Conservation (phyloP, 768 basidiomycete species). For the Paxillus rubicundulus region DNA sequence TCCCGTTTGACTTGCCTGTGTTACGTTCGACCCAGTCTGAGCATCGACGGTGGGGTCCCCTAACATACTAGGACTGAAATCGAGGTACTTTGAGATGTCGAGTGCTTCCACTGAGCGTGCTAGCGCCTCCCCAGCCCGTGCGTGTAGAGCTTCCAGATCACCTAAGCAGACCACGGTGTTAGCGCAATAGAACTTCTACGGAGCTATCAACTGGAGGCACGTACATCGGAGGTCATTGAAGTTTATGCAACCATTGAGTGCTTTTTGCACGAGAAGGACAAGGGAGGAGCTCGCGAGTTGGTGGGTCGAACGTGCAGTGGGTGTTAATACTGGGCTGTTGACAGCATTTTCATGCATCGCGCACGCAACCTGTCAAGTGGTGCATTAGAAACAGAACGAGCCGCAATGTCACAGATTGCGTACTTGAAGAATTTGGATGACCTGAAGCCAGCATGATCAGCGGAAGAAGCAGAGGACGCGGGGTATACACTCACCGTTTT, state of each 20-base stretch:
- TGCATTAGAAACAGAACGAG: not conserved
- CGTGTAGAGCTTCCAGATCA: not conserved
- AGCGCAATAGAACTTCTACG: not conserved
- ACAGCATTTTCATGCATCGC: slow-evolving; percentile 26
- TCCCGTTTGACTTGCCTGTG: not conserved
- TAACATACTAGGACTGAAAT: not conserved
- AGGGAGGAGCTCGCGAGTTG: slow-evolving; percentile 9
- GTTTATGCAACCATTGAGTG: not conserved
- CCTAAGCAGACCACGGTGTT: slow-evolving; percentile 3
- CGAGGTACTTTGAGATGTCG: slow-evolving; percentile 1
- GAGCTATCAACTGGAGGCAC: not conserved
- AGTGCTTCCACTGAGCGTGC: slow-evolving; percentile 1
- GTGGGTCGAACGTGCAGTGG: slow-evolving; percentile 3
- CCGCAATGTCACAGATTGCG: not conserved
- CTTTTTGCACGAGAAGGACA: slow-evolving; percentile 2
- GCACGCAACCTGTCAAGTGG: slow-evolving; percentile 14
- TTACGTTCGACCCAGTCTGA: not conserved
- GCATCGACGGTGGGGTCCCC: not conserved
- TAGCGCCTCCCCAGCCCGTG: slow-evolving; percentile 2
- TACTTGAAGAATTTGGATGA: slow-evolving; percentile 21
- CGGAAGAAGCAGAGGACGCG: not conserved
- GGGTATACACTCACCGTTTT: slow-evolving; percentile 5
- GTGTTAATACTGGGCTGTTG: slow-evolving; percentile 10
- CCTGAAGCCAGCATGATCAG: slow-evolving; percentile 7
- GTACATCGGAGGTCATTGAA: slow-evolving; percentile 7